Conservation (phyloP, 148 eudicot genomes). For the Fallopia convolvulus region DNA sequence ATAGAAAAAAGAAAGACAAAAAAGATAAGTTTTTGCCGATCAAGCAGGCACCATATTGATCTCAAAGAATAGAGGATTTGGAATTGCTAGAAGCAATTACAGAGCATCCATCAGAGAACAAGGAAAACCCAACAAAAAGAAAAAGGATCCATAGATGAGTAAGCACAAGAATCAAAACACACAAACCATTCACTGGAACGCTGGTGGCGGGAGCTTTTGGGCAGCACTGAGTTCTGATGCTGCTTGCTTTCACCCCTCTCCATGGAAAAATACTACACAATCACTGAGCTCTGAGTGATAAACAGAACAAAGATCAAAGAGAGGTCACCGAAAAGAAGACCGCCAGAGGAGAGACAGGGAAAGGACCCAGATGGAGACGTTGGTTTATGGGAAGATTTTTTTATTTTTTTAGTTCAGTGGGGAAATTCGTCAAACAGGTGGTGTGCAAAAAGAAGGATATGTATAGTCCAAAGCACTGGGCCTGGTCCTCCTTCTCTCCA, state of each 20-base stretch:
- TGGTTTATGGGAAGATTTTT: neutral
- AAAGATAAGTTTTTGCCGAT: neutral
- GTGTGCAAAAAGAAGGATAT: conserved; percentile 6
- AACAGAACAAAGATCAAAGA: neutral
- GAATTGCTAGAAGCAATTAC: neutral
- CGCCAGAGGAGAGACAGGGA: neutral
- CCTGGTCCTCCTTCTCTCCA: conserved; percentile 7
- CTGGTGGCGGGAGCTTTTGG: conserved; percentile 58
- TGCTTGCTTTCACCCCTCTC: conserved; percentile 22
- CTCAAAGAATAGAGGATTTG: neutral
- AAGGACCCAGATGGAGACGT: conserved; percentile 1
- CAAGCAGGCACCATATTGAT: neutral
- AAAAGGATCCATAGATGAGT: neutral
- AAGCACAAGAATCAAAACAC: neutral
- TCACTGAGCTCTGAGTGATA: too few relatives aligned
- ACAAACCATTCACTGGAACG: conserved; percentile 76
- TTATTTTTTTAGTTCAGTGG: neutral
- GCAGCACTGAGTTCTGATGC: conserved; percentile 26
- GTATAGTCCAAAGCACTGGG: conserved; percentile 9
- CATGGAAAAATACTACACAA: conserved; percentile 5
- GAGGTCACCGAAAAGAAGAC: neutral
- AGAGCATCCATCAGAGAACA: neutral
- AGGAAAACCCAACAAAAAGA: neutral
- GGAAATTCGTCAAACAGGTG: conserved; percentile 10
- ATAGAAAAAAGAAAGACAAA: neutral